Base-by-base conservation (phyloP, 257 asterid genomes). In the Plectranthus barbatus region DNA sequence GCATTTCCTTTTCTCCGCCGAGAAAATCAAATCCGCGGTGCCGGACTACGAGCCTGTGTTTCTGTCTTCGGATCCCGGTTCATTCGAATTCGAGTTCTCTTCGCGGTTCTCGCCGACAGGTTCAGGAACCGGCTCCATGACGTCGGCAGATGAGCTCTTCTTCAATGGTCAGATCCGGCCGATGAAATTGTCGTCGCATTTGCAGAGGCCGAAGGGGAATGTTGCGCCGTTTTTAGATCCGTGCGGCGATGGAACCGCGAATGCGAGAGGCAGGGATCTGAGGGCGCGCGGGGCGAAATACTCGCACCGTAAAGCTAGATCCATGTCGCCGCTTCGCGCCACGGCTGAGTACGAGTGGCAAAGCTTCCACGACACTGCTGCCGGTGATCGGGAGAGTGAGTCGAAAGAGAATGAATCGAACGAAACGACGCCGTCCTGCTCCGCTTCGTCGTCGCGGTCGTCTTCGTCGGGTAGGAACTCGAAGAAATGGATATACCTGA, bases 131-230 rank as follows among this genome's bases (percentile, higher is more conserved):
- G 78, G 64, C 1, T 80, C 83, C 13, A 83, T 83, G 81, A 73
- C 66, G 20, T 83, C 86, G 7, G 90, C 90, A 0, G 90, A 83
- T 10, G 86, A 83, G 62, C 70, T 83, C 40, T 83, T 83, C 67
- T 67, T 66, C 68, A 80, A 83, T 66, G 90, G 90, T 7, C 84
- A 83, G 86, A 83, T 83, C 80, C 84, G 84, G 10, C 90, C 90
- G 20, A 78, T 76, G 76, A 80, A 72, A 9, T 58, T 75, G 20
- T 83, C 82, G 9, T 74, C 82, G n/a, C 88, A 80, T 58, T 49
- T 75, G 36, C 67, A 70, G 74, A 55, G 71, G 40, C 75, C 81
- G 13, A 84, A 79, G 67, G 77, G 71, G 3, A 26, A 20, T 9
- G 61, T 33, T 14, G 62, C 61, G 10, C 56, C 75, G 5, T 51